phyloP scores from a whole-genome alignment of 805 yeast species.

The Hanseniaspora taiwanica region DNA sequence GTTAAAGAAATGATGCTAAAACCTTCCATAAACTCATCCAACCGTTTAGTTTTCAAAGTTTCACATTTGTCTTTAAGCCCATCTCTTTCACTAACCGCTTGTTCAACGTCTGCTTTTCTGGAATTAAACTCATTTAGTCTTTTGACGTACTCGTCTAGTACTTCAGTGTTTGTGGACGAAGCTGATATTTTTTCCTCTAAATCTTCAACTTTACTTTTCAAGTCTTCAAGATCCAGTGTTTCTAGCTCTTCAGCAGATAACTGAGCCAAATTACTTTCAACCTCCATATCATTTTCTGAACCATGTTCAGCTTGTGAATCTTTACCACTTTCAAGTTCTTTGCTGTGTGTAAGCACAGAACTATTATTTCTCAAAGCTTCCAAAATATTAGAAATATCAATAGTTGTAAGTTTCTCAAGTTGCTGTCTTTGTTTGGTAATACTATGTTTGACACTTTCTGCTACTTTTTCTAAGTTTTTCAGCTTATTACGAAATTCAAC shows the following conservation, averaged over 20 bases:
- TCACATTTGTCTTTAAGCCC: constrained; percentile 46
- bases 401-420: constrained; percentile 31
- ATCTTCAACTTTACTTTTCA: constrained; percentile 39
- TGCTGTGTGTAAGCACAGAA: no score
- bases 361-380: no score
- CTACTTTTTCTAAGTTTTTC: constrained; percentile 37
- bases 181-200: constrained; percentile 43
- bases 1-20: constrained; percentile 77
- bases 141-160: constrained; percentile 61
- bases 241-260: constrained; percentile 39
- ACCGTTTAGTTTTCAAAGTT: constrained; percentile 55
- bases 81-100: constrained; percentile 57
- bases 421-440: constrained; percentile 27
- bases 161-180: constrained; percentile 56
- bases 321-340: no score
- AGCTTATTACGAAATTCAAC: constrained; percentile 52
- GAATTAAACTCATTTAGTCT: constrained; percentile 50
- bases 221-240: constrained; percentile 31
- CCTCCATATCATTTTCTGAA: constrained; percentile 9
- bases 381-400: constrained; percentile 51
- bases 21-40: constrained; percentile 88
- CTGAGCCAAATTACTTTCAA: constrained; percentile 11
- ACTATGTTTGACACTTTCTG: constrained; percentile 28
- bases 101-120: constrained; percentile 54
- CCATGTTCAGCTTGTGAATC: constrained; percentile 4